Percentiles rank a stretch among this genome's conserved stretches.
phyloP scores from a whole-genome alignment of 2,329 filamentous ascomycete genomes.

The Aureobasidium sp. region DNA sequence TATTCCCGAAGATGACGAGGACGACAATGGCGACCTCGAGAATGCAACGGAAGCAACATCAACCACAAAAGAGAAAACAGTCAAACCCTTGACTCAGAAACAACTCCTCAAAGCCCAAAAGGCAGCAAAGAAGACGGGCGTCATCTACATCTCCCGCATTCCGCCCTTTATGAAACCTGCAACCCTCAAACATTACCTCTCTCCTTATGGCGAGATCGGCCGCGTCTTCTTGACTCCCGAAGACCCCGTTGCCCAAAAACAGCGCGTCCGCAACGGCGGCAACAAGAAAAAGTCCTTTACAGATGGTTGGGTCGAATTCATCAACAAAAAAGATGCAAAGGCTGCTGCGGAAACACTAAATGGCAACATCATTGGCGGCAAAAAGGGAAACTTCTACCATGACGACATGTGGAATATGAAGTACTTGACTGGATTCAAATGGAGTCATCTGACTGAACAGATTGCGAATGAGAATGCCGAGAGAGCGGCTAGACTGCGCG shows the following conservation, averaged over 20 bases:
- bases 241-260: slow-evolving; percentile 57
- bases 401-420: slow-evolving; percentile 82
- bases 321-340: slow-evolving; percentile 68
- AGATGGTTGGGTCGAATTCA: slow-evolving; percentile 83
- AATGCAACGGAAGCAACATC: slow-evolving; percentile 20
- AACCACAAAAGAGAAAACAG: slow-evolving; percentile 22
- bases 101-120: slow-evolving; percentile 59
- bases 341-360: slow-evolving; percentile 70
- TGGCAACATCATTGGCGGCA: slow-evolving; percentile 69
- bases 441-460: slow-evolving; percentile 64
- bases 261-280: slow-evolving; percentile 63
- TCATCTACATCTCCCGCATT: slow-evolving; percentile 75
- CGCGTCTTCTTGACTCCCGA: slow-evolving; percentile 75
- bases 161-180: slow-evolving; percentile 83
- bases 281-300: slow-evolving; percentile 78
- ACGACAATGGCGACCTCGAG: slow-evolving; percentile 16
- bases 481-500: slow-evolving; percentile 64
- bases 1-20: slow-evolving; percentile 20
- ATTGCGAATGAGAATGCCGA: slow-evolving; percentile 78
- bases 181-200: slow-evolving; percentile 67
- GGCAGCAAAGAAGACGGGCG: slow-evolving; percentile 65
- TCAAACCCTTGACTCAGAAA: slow-evolving; percentile 50
- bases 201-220: slow-evolving; percentile 57
- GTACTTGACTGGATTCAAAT: slow-evolving; percentile 79
- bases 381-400: slow-evolving; percentile 75